Evolutionary conservation across 345 rosid genomes (phyloP), one percentile per base, ranked within the genome.

Genomic region (Balakata baccata): DNA sequence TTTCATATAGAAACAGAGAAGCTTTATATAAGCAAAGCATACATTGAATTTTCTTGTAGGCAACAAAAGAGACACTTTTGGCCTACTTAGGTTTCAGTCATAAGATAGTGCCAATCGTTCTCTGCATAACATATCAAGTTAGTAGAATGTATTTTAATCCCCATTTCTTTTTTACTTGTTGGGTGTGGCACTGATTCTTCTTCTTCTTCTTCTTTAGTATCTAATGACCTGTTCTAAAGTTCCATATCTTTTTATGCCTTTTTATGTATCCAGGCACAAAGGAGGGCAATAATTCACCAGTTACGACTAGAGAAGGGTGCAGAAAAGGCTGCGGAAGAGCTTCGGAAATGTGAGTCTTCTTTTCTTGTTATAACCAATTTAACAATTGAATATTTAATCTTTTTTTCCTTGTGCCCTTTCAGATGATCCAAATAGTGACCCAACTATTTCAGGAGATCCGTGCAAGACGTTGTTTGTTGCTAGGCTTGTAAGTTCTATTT

Each of bases 381-480:
- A 17, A 29, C 46, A 3, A 46, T 54, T 74, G 18, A 54, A 53
- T 67, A 23, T 51, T 52, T 66, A 16, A 49, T 68, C 14, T 64
- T 39, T 76, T 16, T 17, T 34, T 47, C 12, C 7, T 58, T 71
- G 7, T 68, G 66, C 71, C 18, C 50, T 9, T 74, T 79, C 89
- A 95, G 99, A 91, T 91, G 96, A 95, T 82, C 96, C 99, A 57
- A 83, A 3, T 72, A 89, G 46, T 51, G 99, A 95, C 61, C 86
- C 96, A 57, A 89, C 83, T 69, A 82, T 89, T 62, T 83, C 98
- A 12, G 98, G 99, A 81, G 99, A 95, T 88, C 99, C 99, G 59
- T 95, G 90, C 88, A 95, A 95, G 88, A 95, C 97, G 23, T 65
- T 95, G 73, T 95, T 95, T 78, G 96, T 95, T 77, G 94, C 97